Conservation (phyloP, 2,329 filamentous ascomycete genomes). For the Cladophialophora exuberans region DNA sequence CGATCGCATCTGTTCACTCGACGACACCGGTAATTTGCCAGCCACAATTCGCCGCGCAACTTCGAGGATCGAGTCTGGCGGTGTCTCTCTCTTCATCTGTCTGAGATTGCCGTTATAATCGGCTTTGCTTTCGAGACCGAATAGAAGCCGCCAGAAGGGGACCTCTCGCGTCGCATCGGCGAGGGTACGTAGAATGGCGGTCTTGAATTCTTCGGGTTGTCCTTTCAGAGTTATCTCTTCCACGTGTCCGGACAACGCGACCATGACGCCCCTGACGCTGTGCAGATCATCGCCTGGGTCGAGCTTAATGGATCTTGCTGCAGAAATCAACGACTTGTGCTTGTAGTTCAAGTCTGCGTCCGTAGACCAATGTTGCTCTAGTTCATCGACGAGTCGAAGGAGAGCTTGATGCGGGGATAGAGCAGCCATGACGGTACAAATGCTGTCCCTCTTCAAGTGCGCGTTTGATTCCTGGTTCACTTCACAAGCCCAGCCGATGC, state of each 20-base stretch:
- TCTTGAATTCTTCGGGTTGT: not conserved
- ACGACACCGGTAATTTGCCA: not conserved
- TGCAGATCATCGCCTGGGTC: not conserved
- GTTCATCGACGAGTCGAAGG: conserved; percentile 2
- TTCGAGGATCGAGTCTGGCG: conserved; percentile 29
- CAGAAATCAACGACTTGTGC: not conserved
- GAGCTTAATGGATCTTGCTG: not conserved
- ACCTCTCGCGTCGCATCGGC: conserved; percentile 25
- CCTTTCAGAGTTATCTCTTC: not conserved
- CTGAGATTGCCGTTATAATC: not conserved
- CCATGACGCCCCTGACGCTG: not conserved
- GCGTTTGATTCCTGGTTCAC: no score
- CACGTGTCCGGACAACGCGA: conserved; percentile 12
- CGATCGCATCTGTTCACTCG: conserved; percentile 15
- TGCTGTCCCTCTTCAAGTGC: no score
- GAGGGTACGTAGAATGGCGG: conserved; percentile 13
- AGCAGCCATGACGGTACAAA: not conserved
- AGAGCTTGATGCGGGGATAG: not conserved
- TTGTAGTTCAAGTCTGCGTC: not conserved
- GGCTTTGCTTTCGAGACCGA: conserved; percentile 18
- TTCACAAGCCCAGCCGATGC: no score
- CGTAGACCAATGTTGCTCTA: conserved; percentile 5
- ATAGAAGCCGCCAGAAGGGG: conserved; percentile 27
- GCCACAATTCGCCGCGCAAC: conserved; percentile 25
- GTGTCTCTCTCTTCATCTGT: not conserved